Percentiles rank a stretch among this genome's conserved stretches.
Evolutionary conservation across 2,329 filamentous ascomycete species (phyloP).

Genomic region (Ascocoryne sarcoides): DNA sequence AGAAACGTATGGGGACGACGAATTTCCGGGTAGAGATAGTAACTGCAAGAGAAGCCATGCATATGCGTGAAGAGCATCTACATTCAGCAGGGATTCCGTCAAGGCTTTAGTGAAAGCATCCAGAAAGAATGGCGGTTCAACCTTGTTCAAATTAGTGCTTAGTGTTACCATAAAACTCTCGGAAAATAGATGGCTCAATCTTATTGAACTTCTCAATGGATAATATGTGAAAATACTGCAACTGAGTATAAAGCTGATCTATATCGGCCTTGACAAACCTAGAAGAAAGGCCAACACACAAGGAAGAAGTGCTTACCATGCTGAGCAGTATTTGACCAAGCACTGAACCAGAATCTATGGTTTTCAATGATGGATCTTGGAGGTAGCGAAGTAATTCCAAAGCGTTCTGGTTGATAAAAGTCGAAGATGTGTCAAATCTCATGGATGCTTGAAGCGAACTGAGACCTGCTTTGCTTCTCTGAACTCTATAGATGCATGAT

Average conservation of each 20-base stretch:
- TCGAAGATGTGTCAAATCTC: conserved; percentile 33
- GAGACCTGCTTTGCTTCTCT: conserved; percentile 30
- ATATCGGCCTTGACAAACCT: too few relatives aligned
- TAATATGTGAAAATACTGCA: too few relatives aligned
- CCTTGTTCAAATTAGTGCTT: too few relatives aligned
- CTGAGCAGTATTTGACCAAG: conserved; percentile 36
- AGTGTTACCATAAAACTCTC: too few relatives aligned
- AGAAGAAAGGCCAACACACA: too few relatives aligned
- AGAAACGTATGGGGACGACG: conserved; percentile 18
- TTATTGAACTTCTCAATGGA: too few relatives aligned
- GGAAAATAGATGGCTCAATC: too few relatives aligned
- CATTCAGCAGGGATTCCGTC: conserved; percentile 20
- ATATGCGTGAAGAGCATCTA: conserved; percentile 27
- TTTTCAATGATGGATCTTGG: conserved; percentile 16
- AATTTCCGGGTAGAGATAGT: conserved; percentile 29
- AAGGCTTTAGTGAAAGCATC: conserved; percentile 27
- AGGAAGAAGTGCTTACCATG: too few relatives aligned
- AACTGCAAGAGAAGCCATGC: conserved; percentile 38
- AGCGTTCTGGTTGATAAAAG: conserved; percentile 36
- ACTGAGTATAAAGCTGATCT: too few relatives aligned
- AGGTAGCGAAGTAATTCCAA: conserved; percentile 31
- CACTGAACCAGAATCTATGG: conserved; percentile 24
- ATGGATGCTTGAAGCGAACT: conserved; percentile 33
- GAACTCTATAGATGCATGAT: conserved; percentile 33
- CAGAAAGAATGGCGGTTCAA: conserved; percentile 45